Conservation (phyloP, 805 yeast genomes). For the Grigorovia transvaalensis region DNA sequence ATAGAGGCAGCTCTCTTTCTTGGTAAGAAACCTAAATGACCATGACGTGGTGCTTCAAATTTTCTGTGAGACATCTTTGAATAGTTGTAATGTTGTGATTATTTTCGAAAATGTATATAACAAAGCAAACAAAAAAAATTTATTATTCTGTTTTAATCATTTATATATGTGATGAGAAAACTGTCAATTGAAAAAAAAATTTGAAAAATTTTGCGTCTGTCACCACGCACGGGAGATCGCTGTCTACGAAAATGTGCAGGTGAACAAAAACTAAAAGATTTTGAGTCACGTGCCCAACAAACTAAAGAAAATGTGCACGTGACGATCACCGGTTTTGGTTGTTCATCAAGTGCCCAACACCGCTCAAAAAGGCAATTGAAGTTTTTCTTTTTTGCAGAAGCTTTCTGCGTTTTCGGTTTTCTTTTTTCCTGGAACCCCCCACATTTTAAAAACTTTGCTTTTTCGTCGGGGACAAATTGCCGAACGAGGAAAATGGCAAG, state of each 20-base stretch:
- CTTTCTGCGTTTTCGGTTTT: neutral
- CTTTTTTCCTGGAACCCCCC: neutral
- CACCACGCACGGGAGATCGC: neutral
- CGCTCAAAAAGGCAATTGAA: too few species aligned
- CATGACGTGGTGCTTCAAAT: conserved; percentile 99
- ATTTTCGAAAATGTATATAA: neutral
- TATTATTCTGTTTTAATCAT: neutral
- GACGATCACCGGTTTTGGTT: neutral
- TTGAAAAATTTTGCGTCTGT: neutral
- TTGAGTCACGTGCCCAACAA: neutral
- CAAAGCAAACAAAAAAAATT: neutral
- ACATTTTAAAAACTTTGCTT: neutral
- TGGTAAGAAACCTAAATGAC: conserved; percentile 99
- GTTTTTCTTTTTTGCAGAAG: too few species aligned
- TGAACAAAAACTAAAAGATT: neutral
- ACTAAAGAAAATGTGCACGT: neutral
- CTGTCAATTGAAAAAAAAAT: too few species aligned
- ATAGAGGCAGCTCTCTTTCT: conserved; percentile 98
- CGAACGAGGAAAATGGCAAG: neutral
- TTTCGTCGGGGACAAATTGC: neutral
- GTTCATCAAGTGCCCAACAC: too few species aligned
- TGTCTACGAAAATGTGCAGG: neutral
- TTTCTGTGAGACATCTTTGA: conserved; percentile 94
- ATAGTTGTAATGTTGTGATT: conserved; percentile 1
- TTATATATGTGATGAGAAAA: neutral